Evolutionary conservation across 2,329 filamentous ascomycete genomes (phyloP), one percentile per base, ranked within the genome.

Genomic region (Fusarium liriodendri): DNA sequence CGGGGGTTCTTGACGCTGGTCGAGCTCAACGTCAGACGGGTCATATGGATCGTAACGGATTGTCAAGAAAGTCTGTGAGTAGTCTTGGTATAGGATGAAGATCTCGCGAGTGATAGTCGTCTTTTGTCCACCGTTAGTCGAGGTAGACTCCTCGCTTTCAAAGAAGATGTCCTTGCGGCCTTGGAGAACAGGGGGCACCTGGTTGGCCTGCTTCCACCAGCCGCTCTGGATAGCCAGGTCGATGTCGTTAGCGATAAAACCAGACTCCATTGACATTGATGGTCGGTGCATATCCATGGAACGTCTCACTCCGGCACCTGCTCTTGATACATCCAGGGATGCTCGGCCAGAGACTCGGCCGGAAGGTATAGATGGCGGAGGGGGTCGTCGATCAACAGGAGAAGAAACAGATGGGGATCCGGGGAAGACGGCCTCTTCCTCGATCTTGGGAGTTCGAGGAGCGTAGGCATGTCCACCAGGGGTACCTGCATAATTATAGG

Each of bases 31-130:
- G 78, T 96, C 92, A 2, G 89, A 86, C 4, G 93, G 89, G 79
- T 97, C 91, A 62, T 91, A 89, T 1, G 92, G 86, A 80, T 98
- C 94, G 81, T 93, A 98, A 60, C 89, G 91, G 20, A 92, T 93
- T 0, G 92, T 95, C 78, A 99, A 89, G 73, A 97, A 88, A 0
- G 96, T 98, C 81, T 98, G 97, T 20, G 95, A 98, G 82, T 99
- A 99, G 84, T 99, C 97, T 78, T 95, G 92, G 85, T 94, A 99
- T 10, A 99, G 85, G n/a, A 98, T 87, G 77, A 93, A 97, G 47
- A 98, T 88, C 69, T 95, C 91, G 74, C 95, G 95, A 8, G 92
- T 94, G 22, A 97, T 86, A 1, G 88, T 89, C 1, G 91, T 91
- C 80, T 92, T 92, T 29, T 93, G 91, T 32, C 92, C 92, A 16